A percentile compares a stretch with the other conserved stretches of the same genome.
Conservation (phyloP, 164 flowering plant genomes). For the Macadamia integrifolia region DNA sequence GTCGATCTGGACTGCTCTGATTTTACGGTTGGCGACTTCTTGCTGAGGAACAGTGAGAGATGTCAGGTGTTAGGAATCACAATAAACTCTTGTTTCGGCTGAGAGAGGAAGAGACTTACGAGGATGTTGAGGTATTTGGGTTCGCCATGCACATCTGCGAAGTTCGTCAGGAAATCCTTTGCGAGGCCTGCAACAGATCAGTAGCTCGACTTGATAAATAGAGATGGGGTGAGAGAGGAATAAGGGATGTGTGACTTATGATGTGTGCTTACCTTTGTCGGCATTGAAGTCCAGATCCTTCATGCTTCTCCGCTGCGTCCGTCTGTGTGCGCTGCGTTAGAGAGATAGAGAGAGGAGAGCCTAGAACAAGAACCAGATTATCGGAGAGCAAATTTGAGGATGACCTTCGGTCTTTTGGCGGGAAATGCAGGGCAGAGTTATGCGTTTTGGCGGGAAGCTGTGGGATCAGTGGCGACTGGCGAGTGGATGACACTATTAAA, state of each 20-base stretch:
- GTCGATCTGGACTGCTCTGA: slow-evolving; percentile 62
- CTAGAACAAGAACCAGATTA: not conserved
- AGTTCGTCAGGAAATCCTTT: slow-evolving; percentile 72
- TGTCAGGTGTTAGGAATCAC: not conserved
- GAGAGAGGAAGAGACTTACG: slow-evolving; percentile 34
- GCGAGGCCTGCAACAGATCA: slow-evolving; percentile 42
- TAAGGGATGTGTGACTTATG: not conserved
- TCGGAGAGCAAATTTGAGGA: slow-evolving; percentile 6
- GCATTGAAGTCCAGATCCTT: slow-evolving; percentile 43
- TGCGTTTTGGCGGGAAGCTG: slow-evolving; percentile 29
- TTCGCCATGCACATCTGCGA: slow-evolving; percentile 70
- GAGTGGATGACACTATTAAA: no score
- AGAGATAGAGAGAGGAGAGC: not conserved
- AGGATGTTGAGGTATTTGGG: slow-evolving; percentile 79
- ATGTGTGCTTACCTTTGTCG: slow-evolving; percentile 44
- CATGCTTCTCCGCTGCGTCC: slow-evolving; percentile 24
- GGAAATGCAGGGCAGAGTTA: slow-evolving; percentile 13
- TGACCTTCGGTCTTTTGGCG: slow-evolving; percentile 17
- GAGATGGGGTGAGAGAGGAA: slow-evolving; percentile 9
- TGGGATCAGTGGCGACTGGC: no score
- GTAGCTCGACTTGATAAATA: not conserved
- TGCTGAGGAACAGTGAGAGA: slow-evolving; percentile 46
- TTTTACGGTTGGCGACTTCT: slow-evolving; percentile 80
- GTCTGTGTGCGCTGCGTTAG: not conserved
- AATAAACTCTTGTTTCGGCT: not conserved